Evolutionary conservation across 352 stramenopile genomes (phyloP), one percentile per base, ranked within the genome.

Genomic region (Phytophthora pisi): DNA sequence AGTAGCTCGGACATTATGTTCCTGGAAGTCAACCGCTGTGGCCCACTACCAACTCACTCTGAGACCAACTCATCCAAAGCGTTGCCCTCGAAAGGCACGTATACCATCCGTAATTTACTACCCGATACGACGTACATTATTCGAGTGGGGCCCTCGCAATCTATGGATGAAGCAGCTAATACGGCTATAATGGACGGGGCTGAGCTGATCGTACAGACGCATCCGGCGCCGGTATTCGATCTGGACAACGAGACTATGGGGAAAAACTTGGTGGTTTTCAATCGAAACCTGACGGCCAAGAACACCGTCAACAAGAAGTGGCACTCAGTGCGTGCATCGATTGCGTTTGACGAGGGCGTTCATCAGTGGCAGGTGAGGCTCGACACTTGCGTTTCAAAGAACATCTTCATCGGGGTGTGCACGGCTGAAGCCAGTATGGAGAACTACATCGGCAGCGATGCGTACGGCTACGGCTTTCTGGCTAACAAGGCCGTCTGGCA

Each of bases 401-500:
- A 98, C 60, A 96, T 97, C 24, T 98, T 98, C 58, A 91, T 98
- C 23, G 92, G 92, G 2, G 77, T 97, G 10, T 88, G 83, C 34
- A 92, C 81, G 0, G 69, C 60, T 3, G 74, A 95, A 8, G 87
- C 84, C 5, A 85, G 64, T 13, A 72, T 97, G 36, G 87, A 96
- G 18, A 97, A 97, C 64, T 98, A 98, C 61, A 78, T 98, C 30
- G 92, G 92, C 16, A 96, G 84, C 59, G 92, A 98, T 46, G 77
- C 74, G 0, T 88, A 78, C 42, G 91, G 92, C n/a, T 98, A 95
- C 72, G 92, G 89, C 3, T 98, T 96, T 58, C 72, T 98, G 3
- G 91, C 92, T 1, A 98, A 97, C 69, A 97, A 95, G 42, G 91
- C 92, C 0, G 74, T 98, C 16, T 98, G 92, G 92, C 89, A 97